Percentiles rank a stretch among this genome's conserved stretches.
phyloP scores from a whole-genome alignment of 1,139 yeast genomes.

The Meyerozyma guilliermondii region DNA sequence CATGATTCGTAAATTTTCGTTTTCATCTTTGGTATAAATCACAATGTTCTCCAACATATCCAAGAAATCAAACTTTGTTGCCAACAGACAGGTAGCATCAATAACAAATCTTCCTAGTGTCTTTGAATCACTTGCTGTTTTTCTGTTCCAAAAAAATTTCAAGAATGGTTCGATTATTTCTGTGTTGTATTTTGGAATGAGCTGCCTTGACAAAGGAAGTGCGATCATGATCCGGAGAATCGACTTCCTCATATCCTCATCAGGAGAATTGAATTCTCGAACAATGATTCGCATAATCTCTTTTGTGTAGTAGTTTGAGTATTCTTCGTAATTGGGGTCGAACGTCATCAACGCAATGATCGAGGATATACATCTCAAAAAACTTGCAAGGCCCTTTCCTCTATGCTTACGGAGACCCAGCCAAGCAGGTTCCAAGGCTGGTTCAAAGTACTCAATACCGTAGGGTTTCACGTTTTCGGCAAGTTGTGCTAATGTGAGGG shows the following conservation, averaged over 20 bases:
- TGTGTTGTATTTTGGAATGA: conserved; percentile 23
- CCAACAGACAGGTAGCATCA: conserved; percentile 65
- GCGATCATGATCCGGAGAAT: conserved; percentile 43
- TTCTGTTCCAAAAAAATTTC: conserved; percentile 71
- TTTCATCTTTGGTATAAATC: conserved; percentile 67
- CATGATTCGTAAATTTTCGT: conserved; percentile 77
- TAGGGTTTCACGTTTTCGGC: conserved; percentile 89
- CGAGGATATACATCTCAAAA: conserved; percentile 72
- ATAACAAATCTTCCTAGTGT: conserved; percentile 55
- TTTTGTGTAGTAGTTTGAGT: conserved; percentile 71
- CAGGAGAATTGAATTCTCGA: conserved; percentile 77
- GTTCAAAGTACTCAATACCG: conserved; percentile 85
- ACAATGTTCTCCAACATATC: conserved; percentile 57
- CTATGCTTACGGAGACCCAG: conserved; percentile 70
- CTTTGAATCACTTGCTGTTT: conserved; percentile 52
- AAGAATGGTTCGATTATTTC: conserved; percentile 63
- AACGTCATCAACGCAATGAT: conserved; percentile 79
- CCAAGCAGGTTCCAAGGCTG: conserved; percentile 74
- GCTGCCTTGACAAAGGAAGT: conserved; percentile 28
- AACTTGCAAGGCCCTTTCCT: conserved; percentile 74
- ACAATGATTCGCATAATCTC: conserved; percentile 65
- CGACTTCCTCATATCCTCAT: conserved; percentile 82
- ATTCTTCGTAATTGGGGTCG: conserved; percentile 51
- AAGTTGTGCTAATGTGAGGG: conserved; percentile 63
- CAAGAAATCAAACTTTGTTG: conserved; percentile 64